A percentile compares a stretch with the other conserved stretches of the same genome.
Conservation (phyloP, 169 alveolate genomes). For the Plasmodium vinckei region DNA sequence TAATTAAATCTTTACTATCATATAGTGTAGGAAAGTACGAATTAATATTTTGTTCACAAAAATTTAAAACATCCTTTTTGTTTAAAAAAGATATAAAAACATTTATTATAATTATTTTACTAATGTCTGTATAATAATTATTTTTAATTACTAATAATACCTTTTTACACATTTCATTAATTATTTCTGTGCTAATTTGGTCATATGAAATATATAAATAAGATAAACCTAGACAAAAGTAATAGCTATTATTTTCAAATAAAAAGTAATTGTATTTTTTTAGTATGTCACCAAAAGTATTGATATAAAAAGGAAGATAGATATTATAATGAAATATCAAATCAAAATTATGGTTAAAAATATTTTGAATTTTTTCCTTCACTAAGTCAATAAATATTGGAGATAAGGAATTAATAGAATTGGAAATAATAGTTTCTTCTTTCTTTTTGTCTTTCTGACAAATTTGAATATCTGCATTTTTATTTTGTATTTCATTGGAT, state of each 20-base stretch:
- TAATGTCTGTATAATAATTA: conserved; percentile 17
- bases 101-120: conserved; percentile 58
- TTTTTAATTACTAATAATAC: conserved; percentile 23
- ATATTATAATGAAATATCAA: conserved; percentile 22
- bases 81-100: conserved; percentile 47
- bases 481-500: not conserved
- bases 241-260: conserved; percentile 33
- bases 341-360: conserved; percentile 9
- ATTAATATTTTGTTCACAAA: conserved; percentile 19
- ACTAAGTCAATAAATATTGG: not conserved
- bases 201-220: conserved; percentile 27
- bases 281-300: conserved; percentile 10
- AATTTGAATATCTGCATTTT: not conserved
- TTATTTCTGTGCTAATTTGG: not conserved
- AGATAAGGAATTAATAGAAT: not conserved
- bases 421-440: not conserved
- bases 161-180: conserved; percentile 23
- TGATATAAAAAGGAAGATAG: conserved; percentile 12
- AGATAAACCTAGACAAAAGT: conserved; percentile 12
- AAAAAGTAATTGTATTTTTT: conserved; percentile 51
- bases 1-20: conserved; percentile 40
- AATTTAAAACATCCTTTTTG: conserved; percentile 20
- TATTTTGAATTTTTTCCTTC: conserved; percentile 18
- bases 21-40: conserved; percentile 23
- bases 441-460: not conserved